A percentile compares a stretch with the other conserved stretches of the same genome.
These are phyloP conservation scores for Tilletia setariae DNA, from an alignment of 1,284 basidiomycete species.

Conservation along the genomic window DNA sequence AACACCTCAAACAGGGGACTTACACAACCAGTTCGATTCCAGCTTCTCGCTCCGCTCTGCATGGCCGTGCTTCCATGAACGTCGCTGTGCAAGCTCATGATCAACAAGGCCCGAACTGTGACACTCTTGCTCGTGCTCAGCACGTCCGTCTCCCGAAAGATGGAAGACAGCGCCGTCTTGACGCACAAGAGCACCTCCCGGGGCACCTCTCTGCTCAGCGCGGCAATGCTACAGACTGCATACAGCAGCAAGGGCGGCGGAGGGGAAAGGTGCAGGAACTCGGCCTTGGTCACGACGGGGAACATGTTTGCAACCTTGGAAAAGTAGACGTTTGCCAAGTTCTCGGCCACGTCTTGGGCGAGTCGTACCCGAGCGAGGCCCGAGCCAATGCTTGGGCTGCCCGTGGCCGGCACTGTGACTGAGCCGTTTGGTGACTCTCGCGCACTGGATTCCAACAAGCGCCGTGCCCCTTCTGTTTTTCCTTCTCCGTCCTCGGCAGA, in stretches of 20 bases:
- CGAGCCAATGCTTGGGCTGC: slow-evolving; percentile 20
- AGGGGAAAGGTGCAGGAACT: slow-evolving; percentile 70
- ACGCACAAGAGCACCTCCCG: slow-evolving; percentile 77
- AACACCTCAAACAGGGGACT: too few relatives aligned
- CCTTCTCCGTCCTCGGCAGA: background rate
- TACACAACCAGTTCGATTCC: slow-evolving; percentile 45
- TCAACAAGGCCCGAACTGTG: slow-evolving; percentile 83
- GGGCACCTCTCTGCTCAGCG: slow-evolving; percentile 77
- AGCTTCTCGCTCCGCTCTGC: slow-evolving; percentile 53
- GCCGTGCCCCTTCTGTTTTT: background rate
- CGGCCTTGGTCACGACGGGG: slow-evolving; percentile 78
- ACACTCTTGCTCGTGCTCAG: slow-evolving; percentile 78
- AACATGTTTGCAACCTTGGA: slow-evolving; percentile 76
- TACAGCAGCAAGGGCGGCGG: slow-evolving; percentile 81
- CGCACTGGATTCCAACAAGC: background rate
- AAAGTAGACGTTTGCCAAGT: slow-evolving; percentile 87
- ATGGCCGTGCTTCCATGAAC: slow-evolving; percentile 55
- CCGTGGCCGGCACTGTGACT: background rate
- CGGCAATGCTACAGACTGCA: slow-evolving; percentile 85
- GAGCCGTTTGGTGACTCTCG: too few relatives aligned
- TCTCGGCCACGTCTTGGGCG: slow-evolving; percentile 58
- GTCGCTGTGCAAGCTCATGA: slow-evolving; percentile 70
- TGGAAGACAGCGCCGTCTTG: slow-evolving; percentile 68
- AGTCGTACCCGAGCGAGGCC: slow-evolving; percentile 31
- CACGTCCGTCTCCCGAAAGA: slow-evolving; percentile 74